phyloP scores from a whole-genome alignment of 768 basidiomycete species.

The Boletus tomentosulus region DNA sequence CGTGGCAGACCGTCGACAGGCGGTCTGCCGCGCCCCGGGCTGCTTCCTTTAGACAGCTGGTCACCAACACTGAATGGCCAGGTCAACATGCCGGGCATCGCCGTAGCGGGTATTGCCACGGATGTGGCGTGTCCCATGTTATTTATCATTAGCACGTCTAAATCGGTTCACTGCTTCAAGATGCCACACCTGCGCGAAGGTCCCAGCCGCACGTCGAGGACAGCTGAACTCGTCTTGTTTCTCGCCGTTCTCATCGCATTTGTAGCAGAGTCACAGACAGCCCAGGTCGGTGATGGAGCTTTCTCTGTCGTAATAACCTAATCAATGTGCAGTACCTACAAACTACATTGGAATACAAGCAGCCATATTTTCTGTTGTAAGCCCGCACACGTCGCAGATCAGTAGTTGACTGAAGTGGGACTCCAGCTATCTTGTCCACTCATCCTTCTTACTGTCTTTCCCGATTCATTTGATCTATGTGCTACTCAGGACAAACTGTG shows the following conservation, averaged over 20 bases:
- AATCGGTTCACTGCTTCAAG: not conserved
- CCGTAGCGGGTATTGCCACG: too few species aligned
- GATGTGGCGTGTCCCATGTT: too few species aligned
- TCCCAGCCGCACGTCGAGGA: conserved; percentile 28
- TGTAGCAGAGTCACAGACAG: conserved; percentile 70
- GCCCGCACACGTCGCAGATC: conserved; percentile 21
- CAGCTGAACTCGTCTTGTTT: conserved; percentile 52
- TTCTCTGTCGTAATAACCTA: not conserved
- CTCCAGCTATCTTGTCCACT: conserved; percentile 81
- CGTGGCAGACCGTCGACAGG: too few species aligned
- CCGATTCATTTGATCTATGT: conserved; percentile 79
- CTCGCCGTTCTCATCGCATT: conserved; percentile 61
- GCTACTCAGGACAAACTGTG: conserved; percentile 42
- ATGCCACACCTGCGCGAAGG: not conserved
- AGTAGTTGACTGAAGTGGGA: not conserved
- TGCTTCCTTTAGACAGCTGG: too few species aligned
- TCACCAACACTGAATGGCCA: too few species aligned
- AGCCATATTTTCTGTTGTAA: conserved; percentile 88
- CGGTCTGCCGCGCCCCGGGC: too few species aligned
- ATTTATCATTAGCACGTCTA: not conserved
- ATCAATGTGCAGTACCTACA: conserved; percentile 64
- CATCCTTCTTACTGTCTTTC: conserved; percentile 71
- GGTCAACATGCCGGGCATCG: too few species aligned
- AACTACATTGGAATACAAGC: conserved; percentile 67
- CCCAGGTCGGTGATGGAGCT: conserved; percentile 50